Evolutionary conservation across 352 stramenopile species (phyloP).

Genomic region (Phytophthora sansomeana): DNA sequence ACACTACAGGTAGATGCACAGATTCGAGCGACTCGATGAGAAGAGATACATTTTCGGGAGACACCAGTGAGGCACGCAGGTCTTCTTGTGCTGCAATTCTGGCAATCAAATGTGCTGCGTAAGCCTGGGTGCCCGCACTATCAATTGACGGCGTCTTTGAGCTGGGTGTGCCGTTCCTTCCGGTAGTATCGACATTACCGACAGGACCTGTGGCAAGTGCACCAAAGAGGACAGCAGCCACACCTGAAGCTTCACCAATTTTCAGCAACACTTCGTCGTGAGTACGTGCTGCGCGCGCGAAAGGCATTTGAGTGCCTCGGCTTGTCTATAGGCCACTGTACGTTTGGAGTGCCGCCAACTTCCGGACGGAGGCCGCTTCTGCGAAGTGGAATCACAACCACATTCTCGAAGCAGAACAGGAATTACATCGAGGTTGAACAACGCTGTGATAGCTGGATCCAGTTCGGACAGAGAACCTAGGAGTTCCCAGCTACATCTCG

Average conservation of each 20-base stretch:
- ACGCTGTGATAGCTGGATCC: slow-evolving; percentile 59
- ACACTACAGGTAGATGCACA: slow-evolving; percentile 70
- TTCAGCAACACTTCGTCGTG: slow-evolving; percentile 80
- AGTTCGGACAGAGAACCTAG: slow-evolving; percentile 61
- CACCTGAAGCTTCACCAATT: slow-evolving; percentile 55
- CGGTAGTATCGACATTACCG: neutral
- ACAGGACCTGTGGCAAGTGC: slow-evolving; percentile 31
- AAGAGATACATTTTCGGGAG: slow-evolving; percentile 59
- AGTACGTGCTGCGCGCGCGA: slow-evolving; percentile 51
- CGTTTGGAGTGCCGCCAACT: slow-evolving; percentile 25
- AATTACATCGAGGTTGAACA: slow-evolving; percentile 75
- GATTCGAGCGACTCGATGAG: slow-evolving; percentile 82
- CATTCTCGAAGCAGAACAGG: slow-evolving; percentile 64
- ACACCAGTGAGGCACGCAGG: slow-evolving; percentile 58
- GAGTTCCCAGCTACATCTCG: slow-evolving; percentile 62
- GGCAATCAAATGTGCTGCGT: slow-evolving; percentile 70
- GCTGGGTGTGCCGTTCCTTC: slow-evolving; percentile 5
- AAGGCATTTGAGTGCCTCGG: slow-evolving; percentile 76
- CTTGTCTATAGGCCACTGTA: slow-evolving; percentile 34
- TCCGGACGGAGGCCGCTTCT: slow-evolving; percentile 11
- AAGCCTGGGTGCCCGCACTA: slow-evolving; percentile 49
- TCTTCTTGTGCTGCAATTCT: slow-evolving; percentile 61
- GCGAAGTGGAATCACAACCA: slow-evolving; percentile 16
- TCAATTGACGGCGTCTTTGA: slow-evolving; percentile 12
- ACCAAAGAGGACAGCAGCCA: slow-evolving; percentile 55